Evolutionary conservation across 2,329 filamentous ascomycete species (phyloP), one percentile per base, ranked within the genome.

Genomic region (Colletotrichum theobromicola): DNA sequence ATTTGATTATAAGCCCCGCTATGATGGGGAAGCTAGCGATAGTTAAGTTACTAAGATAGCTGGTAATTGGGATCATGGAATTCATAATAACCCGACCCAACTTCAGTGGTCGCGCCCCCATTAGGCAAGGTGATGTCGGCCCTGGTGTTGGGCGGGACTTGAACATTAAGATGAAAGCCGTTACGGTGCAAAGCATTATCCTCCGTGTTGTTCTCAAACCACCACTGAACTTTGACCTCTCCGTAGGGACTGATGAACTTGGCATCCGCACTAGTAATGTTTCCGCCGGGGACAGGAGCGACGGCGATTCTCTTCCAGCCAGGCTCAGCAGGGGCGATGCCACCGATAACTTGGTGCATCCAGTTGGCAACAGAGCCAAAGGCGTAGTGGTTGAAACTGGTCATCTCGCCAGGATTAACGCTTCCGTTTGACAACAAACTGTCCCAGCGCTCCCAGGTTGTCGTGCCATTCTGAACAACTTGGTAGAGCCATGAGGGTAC

Each of bases 361-460:
- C 86, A 89, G 72, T 87, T 82, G 3, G 84, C 86, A 1, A 89
- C 86, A 0, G 85, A 85, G 0, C 87, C 87, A n/a, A 88, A 84
- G 0, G 87, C 84, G 68, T 89, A 89, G 75, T 89, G 87, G 35
- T 89, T 88, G 74, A 88, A 88, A 21, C 86, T 88, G 0, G 86
- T 87, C 87, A 89, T 89, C 35, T 81, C 77, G 1, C 87, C 85
- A 0, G 84, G 81, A 68, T 89, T 89, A 18, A 88, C 77, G 0
- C 76, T 81, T 0, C 87, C 87, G 70, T 88, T 80, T 0, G 85
- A 80, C 1, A 88, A 77, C 35, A 89, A 79, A 32, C 84, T 85
- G 63, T 89, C 86, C 88, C 88, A 89, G 3, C 88, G 83, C 75
- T 89, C 87, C 87, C 87, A 89, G 0, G 85, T 87, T 0, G 87